These are phyloP conservation scores for Cercophora newfieldiana DNA, from an alignment of 495 filamentous ascomycete species.

Conservation along the genomic window DNA sequence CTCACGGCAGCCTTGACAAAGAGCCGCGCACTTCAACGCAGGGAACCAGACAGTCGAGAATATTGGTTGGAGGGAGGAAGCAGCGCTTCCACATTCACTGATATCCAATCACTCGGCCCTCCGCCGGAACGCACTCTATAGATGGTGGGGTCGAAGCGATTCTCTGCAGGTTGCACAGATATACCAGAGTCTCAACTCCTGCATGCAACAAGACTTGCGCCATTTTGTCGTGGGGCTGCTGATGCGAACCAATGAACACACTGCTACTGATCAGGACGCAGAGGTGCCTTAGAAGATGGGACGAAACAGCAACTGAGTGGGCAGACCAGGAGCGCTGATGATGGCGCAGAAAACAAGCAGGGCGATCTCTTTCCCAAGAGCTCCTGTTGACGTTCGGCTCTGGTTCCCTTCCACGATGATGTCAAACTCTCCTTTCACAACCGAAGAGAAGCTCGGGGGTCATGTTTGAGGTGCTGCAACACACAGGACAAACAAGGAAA, in stretches of 20 bases:
- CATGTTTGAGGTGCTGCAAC: neutral
- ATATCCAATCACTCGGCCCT: neutral
- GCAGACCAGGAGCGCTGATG: neutral
- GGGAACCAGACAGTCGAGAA: neutral
- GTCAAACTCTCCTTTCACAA: slow-evolving; percentile 1
- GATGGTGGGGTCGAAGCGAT: neutral
- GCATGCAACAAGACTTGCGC: slow-evolving; percentile 18
- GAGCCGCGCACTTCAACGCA: neutral
- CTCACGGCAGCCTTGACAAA: neutral
- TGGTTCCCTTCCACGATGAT: slow-evolving; percentile 3
- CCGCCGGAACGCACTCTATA: neutral
- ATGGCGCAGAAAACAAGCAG: neutral
- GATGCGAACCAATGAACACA: slow-evolving; percentile 8
- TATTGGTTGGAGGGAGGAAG: neutral
- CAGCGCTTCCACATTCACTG: slow-evolving; percentile 10
- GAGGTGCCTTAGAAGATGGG: slow-evolving; percentile 13
- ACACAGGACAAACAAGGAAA: neutral
- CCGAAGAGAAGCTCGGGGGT: neutral
- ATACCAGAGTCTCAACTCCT: slow-evolving; percentile 9
- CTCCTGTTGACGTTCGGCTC: neutral
- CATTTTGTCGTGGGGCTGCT: slow-evolving; percentile 16
- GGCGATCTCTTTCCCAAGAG: neutral
- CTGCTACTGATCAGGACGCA: too few relatives aligned
- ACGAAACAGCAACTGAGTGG: neutral
- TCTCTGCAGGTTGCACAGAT: slow-evolving; percentile 8